phyloP scores from a whole-genome alignment of 2,329 filamentous ascomycete species.

The Orbilia brochopaga region DNA sequence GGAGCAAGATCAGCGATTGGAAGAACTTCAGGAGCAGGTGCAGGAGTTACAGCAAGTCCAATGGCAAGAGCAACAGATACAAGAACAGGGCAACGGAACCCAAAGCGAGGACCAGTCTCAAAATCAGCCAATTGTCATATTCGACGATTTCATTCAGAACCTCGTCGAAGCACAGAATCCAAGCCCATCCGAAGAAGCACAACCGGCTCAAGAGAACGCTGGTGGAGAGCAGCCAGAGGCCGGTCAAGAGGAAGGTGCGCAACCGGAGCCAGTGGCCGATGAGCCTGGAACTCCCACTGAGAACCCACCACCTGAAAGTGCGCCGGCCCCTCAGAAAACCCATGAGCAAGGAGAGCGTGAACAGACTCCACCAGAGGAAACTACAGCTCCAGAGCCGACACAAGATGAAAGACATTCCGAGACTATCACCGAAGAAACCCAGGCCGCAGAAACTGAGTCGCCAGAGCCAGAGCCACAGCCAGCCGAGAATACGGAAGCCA shows the following conservation, averaged over 20 bases:
- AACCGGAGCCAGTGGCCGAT: neutral
- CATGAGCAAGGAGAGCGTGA: neutral
- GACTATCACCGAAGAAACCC: neutral
- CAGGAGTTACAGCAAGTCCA: conserved; percentile 4
- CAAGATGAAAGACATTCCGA: neutral
- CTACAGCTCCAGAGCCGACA: neutral
- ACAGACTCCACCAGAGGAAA: conserved; percentile 5
- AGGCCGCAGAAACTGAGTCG: neutral
- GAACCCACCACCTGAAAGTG: conserved; percentile 1
- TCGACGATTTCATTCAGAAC: conserved; percentile 9
- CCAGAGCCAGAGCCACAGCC: neutral
- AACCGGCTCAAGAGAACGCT: conserved; percentile 6
- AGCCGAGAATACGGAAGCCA: neutral
- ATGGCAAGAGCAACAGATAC: neutral
- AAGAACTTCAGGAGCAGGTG: neutral
- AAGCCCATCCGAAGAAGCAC: conserved; percentile 3
- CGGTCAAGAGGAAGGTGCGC: neutral
- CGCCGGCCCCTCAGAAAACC: neutral
- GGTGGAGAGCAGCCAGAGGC: conserved; percentile 1
- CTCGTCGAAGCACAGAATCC: neutral
- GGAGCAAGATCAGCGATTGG: neutral
- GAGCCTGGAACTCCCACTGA: neutral
- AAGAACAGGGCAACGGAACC: neutral
- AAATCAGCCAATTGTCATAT: conserved; percentile 12
- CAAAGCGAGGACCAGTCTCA: neutral